phyloP scores from a whole-genome alignment of 176 grass and related monocot species.

The Cenchrus purpureus region DNA sequence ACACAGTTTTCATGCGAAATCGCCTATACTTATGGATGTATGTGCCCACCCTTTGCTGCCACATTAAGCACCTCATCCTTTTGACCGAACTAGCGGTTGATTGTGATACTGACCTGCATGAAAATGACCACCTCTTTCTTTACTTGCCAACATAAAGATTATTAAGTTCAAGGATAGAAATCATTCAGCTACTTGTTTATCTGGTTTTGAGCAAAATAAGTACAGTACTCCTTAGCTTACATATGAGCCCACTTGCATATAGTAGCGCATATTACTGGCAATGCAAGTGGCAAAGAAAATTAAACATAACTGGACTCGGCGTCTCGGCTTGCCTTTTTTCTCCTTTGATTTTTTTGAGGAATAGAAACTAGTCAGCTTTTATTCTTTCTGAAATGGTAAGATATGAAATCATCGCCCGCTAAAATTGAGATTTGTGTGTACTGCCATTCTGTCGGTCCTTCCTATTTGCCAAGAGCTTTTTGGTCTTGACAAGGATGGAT shows the following conservation, averaged over 20 bases:
- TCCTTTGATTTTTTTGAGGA: background rate
- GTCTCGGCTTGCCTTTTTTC: background rate
- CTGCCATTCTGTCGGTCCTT: background rate
- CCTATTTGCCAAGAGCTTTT: background rate
- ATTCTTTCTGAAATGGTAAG: background rate
- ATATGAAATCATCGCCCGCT: background rate
- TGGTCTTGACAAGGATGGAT: background rate
- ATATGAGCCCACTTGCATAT: background rate
- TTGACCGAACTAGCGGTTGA: constrained; percentile 26
- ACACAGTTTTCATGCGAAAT: background rate
- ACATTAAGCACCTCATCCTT: background rate
- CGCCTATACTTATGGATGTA: background rate
- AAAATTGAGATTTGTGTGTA: background rate
- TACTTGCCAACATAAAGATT: background rate
- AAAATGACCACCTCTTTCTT: constrained; percentile 33
- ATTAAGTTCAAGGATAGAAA: background rate
- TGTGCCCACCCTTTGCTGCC: background rate
- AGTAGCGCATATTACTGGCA: background rate
- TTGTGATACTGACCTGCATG: constrained; percentile 9
- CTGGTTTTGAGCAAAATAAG: background rate
- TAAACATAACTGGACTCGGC: background rate
- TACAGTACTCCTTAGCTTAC: background rate
- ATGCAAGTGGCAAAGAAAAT: constrained; percentile 3
- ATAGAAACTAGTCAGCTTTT: background rate
- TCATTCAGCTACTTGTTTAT: background rate